Evolutionary conservation across 2,329 filamentous ascomycete species (phyloP).

Genomic region (Claviceps arundinis): DNA sequence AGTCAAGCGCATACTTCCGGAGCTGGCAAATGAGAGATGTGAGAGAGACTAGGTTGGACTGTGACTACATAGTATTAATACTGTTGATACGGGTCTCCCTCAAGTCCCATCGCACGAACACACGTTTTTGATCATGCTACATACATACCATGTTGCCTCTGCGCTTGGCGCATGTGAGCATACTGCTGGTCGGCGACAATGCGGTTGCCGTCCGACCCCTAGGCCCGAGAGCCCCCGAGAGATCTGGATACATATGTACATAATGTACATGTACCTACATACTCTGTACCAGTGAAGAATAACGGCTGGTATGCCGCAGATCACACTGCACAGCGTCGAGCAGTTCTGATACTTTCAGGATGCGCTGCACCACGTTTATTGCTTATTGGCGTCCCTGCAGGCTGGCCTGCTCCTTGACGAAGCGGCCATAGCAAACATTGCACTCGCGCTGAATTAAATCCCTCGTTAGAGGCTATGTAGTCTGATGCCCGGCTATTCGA

Average conservation of each 20-base stretch:
- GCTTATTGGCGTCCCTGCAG: constrained; percentile 46
- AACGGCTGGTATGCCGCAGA: constrained; percentile 20
- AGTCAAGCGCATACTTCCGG: constrained; percentile 12
- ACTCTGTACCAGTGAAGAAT: background rate
- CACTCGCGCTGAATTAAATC: constrained; percentile 26
- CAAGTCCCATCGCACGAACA: constrained; percentile 26
- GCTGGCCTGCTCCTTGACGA: constrained; percentile 49
- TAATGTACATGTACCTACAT: no score
- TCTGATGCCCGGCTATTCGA: no score
- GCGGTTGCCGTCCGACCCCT: background rate
- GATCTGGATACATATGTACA: background rate
- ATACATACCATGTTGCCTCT: constrained; percentile 7
- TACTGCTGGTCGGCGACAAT: constrained; percentile 7
- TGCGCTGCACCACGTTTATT: constrained; percentile 46
- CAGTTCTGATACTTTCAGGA: constrained; percentile 59
- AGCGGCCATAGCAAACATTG: constrained; percentile 50
- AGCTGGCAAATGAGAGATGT: constrained; percentile 10
- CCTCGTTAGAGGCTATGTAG: no score
- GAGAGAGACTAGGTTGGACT: constrained; percentile 18
- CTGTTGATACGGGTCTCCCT: constrained; percentile 28
- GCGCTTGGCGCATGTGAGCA: constrained; percentile 9
- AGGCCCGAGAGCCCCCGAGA: background rate
- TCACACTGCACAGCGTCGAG: constrained; percentile 42
- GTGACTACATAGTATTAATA: constrained; percentile 17
- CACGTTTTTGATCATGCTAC: background rate